These are phyloP conservation scores for Aspergillus sparsus DNA, from an alignment of 495 filamentous ascomycete species.

Conservation along the genomic window DNA sequence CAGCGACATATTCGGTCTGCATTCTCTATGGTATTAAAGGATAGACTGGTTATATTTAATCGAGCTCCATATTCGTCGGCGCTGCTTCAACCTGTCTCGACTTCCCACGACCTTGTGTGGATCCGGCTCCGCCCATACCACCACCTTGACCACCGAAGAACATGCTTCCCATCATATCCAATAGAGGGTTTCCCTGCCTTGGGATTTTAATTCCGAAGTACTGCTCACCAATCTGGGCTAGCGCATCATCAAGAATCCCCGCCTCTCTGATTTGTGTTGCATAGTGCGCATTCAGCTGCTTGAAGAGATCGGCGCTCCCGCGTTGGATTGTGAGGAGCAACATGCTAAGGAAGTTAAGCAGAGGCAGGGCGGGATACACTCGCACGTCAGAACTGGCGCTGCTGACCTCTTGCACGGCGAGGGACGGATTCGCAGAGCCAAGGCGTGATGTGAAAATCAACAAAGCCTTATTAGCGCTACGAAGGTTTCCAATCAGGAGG, in stretches of 20 bases:
- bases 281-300: conserved; percentile 81
- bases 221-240: conserved; percentile 89
- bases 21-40: conserved; percentile 5
- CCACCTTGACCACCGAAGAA: conserved; percentile 65
- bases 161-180: conserved; percentile 98
- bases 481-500: conserved; percentile 84
- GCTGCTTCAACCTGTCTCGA: conserved; percentile 51
- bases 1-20: conserved; percentile 9
- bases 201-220: conserved; percentile 96
- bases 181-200: conserved; percentile 79
- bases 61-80: conserved; percentile 55
- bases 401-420: conserved; percentile 79
- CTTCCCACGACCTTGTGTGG: conserved; percentile 36
- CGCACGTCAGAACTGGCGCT: conserved; percentile 71
- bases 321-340: conserved; percentile 81
- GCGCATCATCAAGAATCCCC: conserved; percentile 75
- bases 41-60: conserved; percentile 37
- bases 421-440: conserved; percentile 62
- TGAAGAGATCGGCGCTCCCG: conserved; percentile 77
- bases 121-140: conserved; percentile 39
- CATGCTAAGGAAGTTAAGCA: conserved; percentile 89
- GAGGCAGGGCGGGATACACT: conserved; percentile 80
- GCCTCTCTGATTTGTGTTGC: conserved; percentile 71
- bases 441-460: conserved; percentile 77
- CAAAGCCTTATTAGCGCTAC: conserved; percentile 80